These are phyloP conservation scores for Ogataea glucozyma DNA, from an alignment of 805 yeast genomes.

Conservation along the genomic window DNA sequence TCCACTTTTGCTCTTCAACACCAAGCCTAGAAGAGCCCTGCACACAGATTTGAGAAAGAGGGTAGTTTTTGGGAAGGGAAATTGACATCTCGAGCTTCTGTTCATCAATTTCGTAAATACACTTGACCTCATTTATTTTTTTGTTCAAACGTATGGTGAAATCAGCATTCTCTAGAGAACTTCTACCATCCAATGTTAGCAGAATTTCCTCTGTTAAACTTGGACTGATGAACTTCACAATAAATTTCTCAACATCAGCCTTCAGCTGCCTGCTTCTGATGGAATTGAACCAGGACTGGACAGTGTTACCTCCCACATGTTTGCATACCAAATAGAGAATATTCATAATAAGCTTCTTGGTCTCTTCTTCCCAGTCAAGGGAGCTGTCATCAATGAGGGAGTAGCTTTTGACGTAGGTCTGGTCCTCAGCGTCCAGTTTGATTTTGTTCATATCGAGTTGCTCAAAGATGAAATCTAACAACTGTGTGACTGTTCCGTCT, in stretches of 20 bases:
- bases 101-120: slow-evolving; percentile 79
- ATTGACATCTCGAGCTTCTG: slow-evolving; percentile 80
- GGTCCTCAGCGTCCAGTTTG: slow-evolving; percentile 24
- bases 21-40: slow-evolving; percentile 82
- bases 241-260: slow-evolving; percentile 59
- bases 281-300: slow-evolving; percentile 69
- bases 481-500: slow-evolving; percentile 45
- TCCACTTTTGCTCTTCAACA: slow-evolving; percentile 89
- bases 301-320: slow-evolving; percentile 59
- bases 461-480: slow-evolving; percentile 57
- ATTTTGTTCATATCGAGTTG: slow-evolving; percentile 44
- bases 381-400: slow-evolving; percentile 16
- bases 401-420: slow-evolving; percentile 31
- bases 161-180: slow-evolving; percentile 39
- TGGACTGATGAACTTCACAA: slow-evolving; percentile 64
- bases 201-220: slow-evolving; percentile 59
- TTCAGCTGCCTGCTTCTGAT: slow-evolving; percentile 69
- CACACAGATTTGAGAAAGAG: slow-evolving; percentile 72
- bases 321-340: slow-evolving; percentile 51
- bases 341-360: slow-evolving; percentile 45
- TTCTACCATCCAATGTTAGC: slow-evolving; percentile 31
- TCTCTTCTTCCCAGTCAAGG: slow-evolving; percentile 34
- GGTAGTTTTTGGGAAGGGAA: slow-evolving; percentile 72
- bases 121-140: slow-evolving; percentile 65
- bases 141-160: slow-evolving; percentile 63